Conservation (phyloP, 2,329 filamentous ascomycete genomes). For the Ustulina deusta region DNA sequence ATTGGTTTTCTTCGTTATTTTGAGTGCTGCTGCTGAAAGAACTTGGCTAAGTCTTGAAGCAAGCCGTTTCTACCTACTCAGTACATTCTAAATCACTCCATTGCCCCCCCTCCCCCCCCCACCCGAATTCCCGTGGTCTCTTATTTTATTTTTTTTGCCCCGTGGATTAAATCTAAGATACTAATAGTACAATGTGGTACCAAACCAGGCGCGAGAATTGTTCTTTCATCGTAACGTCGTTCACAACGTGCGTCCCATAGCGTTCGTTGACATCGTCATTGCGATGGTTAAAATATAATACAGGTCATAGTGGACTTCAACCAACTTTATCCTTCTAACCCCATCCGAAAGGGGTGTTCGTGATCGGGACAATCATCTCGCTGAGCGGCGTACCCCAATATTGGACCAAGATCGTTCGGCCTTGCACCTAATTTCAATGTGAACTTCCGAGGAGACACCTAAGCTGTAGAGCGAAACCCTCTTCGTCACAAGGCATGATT, state of each 20-base stretch:
- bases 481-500: constrained; percentile 77
- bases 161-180: constrained; percentile 1
- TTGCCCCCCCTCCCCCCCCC: not conserved
- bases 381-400: not conserved
- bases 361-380: not conserved
- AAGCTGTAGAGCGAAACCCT: not conserved
- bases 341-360: not conserved
- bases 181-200: constrained; percentile 25
- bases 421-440: constrained; percentile 1
- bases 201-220: not conserved
- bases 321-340: not conserved
- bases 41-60: not conserved
- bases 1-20: not conserved
- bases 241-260: constrained; percentile 11
- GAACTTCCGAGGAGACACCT: not conserved
- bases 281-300: constrained; percentile 27
- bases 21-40: not conserved
- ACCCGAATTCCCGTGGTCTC: not conserved
- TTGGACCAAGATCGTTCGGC: not conserved
- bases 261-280: constrained; percentile 19
- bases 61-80: not conserved
- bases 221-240: constrained; percentile 31
- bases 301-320: constrained; percentile 15
- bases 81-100: constrained; percentile 4
- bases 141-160: constrained; percentile 6